These are phyloP conservation scores for Kurtzmaniella cleridarum DNA, from an alignment of 805 yeast genomes.

Conservation along the genomic window DNA sequence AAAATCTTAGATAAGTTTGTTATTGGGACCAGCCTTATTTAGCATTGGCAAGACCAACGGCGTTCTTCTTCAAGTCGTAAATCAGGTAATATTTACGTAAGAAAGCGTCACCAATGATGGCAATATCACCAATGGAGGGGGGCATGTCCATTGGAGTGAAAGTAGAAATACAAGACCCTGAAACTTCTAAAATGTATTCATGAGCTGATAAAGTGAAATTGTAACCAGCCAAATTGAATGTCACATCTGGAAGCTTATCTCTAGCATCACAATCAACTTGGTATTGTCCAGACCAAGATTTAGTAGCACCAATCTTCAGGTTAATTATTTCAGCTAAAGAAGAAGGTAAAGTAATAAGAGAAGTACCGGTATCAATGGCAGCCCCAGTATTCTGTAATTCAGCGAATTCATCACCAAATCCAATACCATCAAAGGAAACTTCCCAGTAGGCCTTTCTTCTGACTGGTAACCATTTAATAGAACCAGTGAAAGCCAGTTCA, in stretches of 20 bases:
- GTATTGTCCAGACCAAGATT: slow-evolving; percentile 97
- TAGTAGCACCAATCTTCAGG: slow-evolving; percentile 94
- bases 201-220: slow-evolving; percentile 86
- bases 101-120: slow-evolving; percentile 96
- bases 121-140: slow-evolving; percentile 92
- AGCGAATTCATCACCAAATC: slow-evolving; percentile 90
- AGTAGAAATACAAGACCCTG: slow-evolving; percentile 94
- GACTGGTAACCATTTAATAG: slow-evolving; percentile 92
- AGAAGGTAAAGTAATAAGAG: slow-evolving; percentile 90
- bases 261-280: slow-evolving; percentile 84
- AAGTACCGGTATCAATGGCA: slow-evolving; percentile 98
- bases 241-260: slow-evolving; percentile 82
- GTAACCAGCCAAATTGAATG: slow-evolving; percentile 83
- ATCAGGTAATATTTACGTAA: slow-evolving; percentile 91
- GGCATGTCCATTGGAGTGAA: slow-evolving; percentile 98
- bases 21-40: slow-evolving; percentile 12
- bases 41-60: slow-evolving; percentile 91
- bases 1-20: no score
- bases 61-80: slow-evolving; percentile 84
- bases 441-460: slow-evolving; percentile 99
- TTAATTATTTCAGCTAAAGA: slow-evolving; percentile 94
- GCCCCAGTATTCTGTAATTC: slow-evolving; percentile 82
- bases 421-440: slow-evolving; percentile 85
- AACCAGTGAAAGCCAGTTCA: slow-evolving; percentile 67
- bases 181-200: slow-evolving; percentile 90